Evolutionary conservation across 1,284 basidiomycete species (phyloP), one percentile per base, ranked within the genome.

Genomic region (Rhodotorula mucilaginosa): DNA sequence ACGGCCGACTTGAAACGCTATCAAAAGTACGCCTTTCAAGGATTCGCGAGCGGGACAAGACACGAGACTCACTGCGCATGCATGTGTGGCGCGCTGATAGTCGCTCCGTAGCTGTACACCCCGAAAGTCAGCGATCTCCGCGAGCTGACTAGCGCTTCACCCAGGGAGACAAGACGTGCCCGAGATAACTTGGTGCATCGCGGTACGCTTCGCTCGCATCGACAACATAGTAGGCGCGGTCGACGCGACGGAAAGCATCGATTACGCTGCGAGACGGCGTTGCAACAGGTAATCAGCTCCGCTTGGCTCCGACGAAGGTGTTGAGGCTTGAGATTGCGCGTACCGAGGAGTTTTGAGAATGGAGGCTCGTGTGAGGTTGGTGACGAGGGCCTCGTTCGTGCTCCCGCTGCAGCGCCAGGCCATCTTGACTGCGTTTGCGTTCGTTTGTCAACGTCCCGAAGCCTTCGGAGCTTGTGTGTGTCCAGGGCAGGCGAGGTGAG

Each of bases 61-160:
- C 34, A 13, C 21, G 6, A 16, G 44, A 23, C 64, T 13, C 56
- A 67, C 69, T 92, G 88, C 0, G 91, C 93, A 75, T 96, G 93
- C 91, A 93, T 95, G 80, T 95, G 93, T 4, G 93, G 93, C 0
- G 93, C 93, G 61, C 89, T 90, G 73, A 95, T 94, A 0, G 93
- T 96, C 29, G 92, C 93, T 19, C 87, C 88, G 75, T 89, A 85
- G 4, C 89, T 89, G 65, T 92, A 39, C 54, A 10, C 1, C 21
- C 16, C 29, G 10, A 21, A 29, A 46, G 18, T 44, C 7, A 44
- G 39, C 39, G 2, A 44, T 34, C 34, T 34, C 34, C 34, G 34
- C 34, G 34, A 34, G 34, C 6, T 34, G 6, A 7, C 8, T 7
- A 8, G 34, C 39, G 39, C 12, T 5, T 26, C 4, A 23, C 5